Evolutionary conservation across 805 yeast species (phyloP), one percentile per base, ranked within the genome.

Genomic region (Suhomyces sp.): DNA sequence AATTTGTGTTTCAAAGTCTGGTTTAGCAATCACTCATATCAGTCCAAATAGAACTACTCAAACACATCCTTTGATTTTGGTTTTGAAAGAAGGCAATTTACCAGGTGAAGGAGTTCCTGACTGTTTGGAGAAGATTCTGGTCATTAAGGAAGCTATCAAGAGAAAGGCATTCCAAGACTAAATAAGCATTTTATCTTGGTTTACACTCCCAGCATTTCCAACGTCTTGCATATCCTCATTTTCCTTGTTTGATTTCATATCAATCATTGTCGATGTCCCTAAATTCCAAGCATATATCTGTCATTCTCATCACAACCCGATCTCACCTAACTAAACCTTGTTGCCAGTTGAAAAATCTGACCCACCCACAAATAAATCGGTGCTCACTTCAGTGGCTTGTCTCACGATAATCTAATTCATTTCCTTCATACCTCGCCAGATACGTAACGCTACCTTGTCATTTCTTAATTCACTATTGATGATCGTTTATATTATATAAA

Each of bases 1-100:
- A 71, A 72, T 92, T 50, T 85, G 96, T 53, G 67, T 93, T 39
- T 86, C 92, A 43, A 85, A 85, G 59, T 76, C 81, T 50, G 97
- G 97, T 20, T 77, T 80, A 54, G 82, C 83, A 44, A 79, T 93
- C 17, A 88, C 96, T 24, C 90, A 90, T 60, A 85, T 93, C 48
- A 88, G 92, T 3, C 92, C 94, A 37, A 78, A 81, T 52, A 82
- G 89, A 63, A 81, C 82, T 51, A 84, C 87, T 50, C 84, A 83
- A 64, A 86, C 93, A 2, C 82, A 81, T 57, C 84, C 86, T 33
- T 84, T 63, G 76, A 63, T 71, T 12, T 67, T 71, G 53, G 67
- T 73, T 20, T 65, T 75, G 57, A 71, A 69, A 52, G 75, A 72
- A 57, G 78, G 78, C 19, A 70, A 73, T 56, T 75, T 75, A 59